Evolutionary conservation across 768 basidiomycete species (phyloP), one percentile per base, ranked within the genome.

Genomic region (Lactarius tabidus): DNA sequence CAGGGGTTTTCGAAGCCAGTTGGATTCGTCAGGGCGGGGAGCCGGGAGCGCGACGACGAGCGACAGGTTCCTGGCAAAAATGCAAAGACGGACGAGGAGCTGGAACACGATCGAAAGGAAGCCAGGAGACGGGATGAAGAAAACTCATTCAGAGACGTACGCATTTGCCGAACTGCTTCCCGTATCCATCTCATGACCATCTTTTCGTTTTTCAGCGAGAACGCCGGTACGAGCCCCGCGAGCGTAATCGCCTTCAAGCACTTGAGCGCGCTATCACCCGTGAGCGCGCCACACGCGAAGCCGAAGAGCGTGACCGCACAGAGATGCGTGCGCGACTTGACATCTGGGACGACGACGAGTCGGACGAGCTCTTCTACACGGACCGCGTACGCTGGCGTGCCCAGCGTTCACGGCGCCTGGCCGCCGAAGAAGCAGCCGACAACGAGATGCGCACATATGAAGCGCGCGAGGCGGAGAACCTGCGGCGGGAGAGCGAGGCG

Each of bases 331-430:
- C 86, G 8, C 83, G 87, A 1, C 83, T 95, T 61, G 93, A 95
- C 69, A 81, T 95, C 7, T 94, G 93, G 87, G 93, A 96, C 71
- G 91, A 93, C 65, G 95, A 96, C 64, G 88, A 92, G 71, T 95
- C 94, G 62, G 89, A 95, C 69, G 97, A 99, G 70, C 73, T 86
- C 35, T 99, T 95, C 78, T 96, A 95, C 72, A 82, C 90, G 53
- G 97, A 98, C 73, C 85, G 95, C n/a, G 74, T 81, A 9, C 89
- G 93, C 35, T 99, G 97, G 97, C 87, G 96, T 20, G 80, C 85
- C 41, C 76, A 88, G 41, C 86, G 97, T 54, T 79, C 83, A 6
- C 82, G 91, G 33, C 77, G 88, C 41, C 81, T 96, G 3, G 77
- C 84, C 38, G 80, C 88, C 9, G 96, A 99, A 75, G 88, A 91